phyloP scores from a whole-genome alignment of 169 alveolate genomes.

The Plasmodium vinckei region DNA sequence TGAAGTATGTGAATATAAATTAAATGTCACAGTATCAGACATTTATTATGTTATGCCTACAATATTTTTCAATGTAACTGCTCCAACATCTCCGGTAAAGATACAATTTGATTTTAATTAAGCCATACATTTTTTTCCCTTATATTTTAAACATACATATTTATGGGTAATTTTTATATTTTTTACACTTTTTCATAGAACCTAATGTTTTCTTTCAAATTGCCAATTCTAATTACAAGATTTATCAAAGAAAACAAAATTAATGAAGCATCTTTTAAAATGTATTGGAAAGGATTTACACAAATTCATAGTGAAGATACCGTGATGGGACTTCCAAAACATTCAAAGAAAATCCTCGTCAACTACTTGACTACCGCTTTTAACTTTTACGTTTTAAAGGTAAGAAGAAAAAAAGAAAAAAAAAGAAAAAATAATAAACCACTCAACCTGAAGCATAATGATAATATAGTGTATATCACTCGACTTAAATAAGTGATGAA shows the following conservation, averaged over 20 bases:
- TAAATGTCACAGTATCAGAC: constrained; percentile 23
- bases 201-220: constrained; percentile 28
- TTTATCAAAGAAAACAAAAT: constrained; percentile 73
- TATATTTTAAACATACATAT: background rate
- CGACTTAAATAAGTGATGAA: background rate
- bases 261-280: constrained; percentile 59
- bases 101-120: background rate
- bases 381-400: constrained; percentile 69
- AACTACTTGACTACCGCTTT: constrained; percentile 64
- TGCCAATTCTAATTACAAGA: constrained; percentile 56
- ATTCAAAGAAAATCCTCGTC: constrained; percentile 42
- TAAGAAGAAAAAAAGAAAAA: background rate
- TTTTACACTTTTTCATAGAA: background rate
- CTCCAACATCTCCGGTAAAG: constrained; percentile 30
- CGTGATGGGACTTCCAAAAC: constrained; percentile 62
- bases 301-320: constrained; percentile 71
- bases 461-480: background rate
- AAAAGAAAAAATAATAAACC: too few species aligned
- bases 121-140: background rate
- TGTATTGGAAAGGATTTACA: constrained; percentile 67
- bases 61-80: constrained; percentile 25
- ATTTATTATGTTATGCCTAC: constrained; percentile 62
- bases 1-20: constrained; percentile 26
- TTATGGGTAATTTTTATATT: too few species aligned
- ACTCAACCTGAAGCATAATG: too few species aligned